A percentile compares a stretch with the other conserved stretches of the same genome.
phyloP scores from a whole-genome alignment of 1,284 basidiomycete species.

The Microbotryum saponariae region DNA sequence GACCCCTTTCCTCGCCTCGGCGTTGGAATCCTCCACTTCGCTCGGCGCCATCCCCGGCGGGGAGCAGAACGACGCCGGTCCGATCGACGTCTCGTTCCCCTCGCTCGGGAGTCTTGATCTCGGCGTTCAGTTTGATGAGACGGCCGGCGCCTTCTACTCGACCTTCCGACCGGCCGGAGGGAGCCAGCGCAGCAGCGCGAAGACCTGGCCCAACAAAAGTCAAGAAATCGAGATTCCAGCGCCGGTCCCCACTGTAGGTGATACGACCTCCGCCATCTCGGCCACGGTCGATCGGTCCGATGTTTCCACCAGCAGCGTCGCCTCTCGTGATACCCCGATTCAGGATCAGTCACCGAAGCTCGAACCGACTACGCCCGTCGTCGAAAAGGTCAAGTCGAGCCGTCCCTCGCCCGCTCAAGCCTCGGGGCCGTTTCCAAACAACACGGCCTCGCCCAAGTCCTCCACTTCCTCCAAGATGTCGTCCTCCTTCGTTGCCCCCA shows the following conservation, averaged over 20 bases:
- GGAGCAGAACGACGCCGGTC: not conserved
- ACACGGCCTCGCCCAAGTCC: not conserved
- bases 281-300: not conserved
- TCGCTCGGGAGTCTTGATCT: slow-evolving; percentile 16
- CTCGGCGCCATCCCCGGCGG: not conserved
- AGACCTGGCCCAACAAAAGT: not conserved
- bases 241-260: not conserved
- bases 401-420: not conserved
- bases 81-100: not conserved
- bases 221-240: not conserved
- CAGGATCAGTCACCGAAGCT: not conserved
- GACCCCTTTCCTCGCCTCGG: no score
- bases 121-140: slow-evolving; percentile 15
- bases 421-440: not conserved
- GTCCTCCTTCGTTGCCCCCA: slow-evolving; percentile 9
- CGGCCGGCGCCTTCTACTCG: slow-evolving; percentile 1
- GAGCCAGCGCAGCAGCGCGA: no score
- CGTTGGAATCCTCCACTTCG: no score
- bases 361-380: not conserved
- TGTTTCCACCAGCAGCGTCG: slow-evolving; percentile 2
- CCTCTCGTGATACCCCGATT: slow-evolving; percentile 9
- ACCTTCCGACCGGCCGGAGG: slow-evolving; percentile 5
- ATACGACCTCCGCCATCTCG: not conserved
- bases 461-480: not conserved
- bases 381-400: not conserved